These are phyloP conservation scores for Aspergillus bombycis DNA, from an alignment of 2,329 filamentous ascomycete genomes.

Conservation along the genomic window DNA sequence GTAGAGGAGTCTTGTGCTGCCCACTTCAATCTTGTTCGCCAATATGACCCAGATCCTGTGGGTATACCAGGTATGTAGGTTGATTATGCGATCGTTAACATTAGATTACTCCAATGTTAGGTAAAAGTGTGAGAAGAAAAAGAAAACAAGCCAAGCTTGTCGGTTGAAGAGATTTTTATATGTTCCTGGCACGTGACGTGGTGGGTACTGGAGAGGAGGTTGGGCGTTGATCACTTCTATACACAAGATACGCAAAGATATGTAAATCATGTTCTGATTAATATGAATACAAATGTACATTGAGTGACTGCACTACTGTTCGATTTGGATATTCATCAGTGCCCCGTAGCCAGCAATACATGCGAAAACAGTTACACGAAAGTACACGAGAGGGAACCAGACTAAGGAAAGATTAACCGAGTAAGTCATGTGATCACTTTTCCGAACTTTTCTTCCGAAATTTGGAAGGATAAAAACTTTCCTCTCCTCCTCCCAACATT, in stretches of 20 bases:
- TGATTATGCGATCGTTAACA: slow-evolving; percentile 51
- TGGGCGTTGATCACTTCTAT: neutral
- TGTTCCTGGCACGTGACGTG: slow-evolving; percentile 27
- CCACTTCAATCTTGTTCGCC: slow-evolving; percentile 48
- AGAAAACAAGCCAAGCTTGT: slow-evolving; percentile 13
- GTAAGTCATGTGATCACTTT: neutral
- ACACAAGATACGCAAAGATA: neutral
- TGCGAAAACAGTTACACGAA: neutral
- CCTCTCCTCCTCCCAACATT: neutral
- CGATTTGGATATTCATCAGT: too few species aligned
- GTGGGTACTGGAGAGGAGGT: neutral
- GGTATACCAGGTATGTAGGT: slow-evolving; percentile 46
- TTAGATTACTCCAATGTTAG: slow-evolving; percentile 11
- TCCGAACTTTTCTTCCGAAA: neutral
- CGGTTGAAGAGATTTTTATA: neutral
- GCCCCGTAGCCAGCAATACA: neutral
- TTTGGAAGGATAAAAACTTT: neutral
- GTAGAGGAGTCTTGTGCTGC: slow-evolving; percentile 37
- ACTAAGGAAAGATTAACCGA: neutral
- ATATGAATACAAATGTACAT: too few species aligned
- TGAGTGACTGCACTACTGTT: too few species aligned
- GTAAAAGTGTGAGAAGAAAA: slow-evolving; percentile 44
- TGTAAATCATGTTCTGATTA: too few species aligned
- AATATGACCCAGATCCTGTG: slow-evolving; percentile 54
- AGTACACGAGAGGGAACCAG: neutral